A percentile compares a stretch with the other conserved stretches of the same genome.
Evolutionary conservation across 768 basidiomycete species (phyloP).

Genomic region (Sarcomyxa edulis): DNA sequence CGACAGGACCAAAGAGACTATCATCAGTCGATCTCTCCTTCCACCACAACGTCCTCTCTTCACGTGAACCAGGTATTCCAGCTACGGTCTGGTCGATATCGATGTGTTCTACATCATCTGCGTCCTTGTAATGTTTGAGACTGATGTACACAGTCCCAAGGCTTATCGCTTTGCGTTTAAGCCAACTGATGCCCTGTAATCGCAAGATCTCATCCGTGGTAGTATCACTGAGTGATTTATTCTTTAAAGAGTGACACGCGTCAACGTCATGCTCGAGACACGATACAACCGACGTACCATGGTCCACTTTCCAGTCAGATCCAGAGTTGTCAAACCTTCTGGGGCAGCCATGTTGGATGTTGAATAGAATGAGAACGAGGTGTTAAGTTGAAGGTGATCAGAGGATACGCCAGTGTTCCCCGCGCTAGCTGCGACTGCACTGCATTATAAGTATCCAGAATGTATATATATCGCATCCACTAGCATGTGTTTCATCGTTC

Average conservation of each 20-base stretch:
- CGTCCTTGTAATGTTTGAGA: slow-evolving; percentile 63
- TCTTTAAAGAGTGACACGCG: slow-evolving; percentile 32
- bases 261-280: background rate
- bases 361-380: too few relatives aligned
- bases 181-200: slow-evolving; percentile 72
- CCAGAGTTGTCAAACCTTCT: slow-evolving; percentile 47
- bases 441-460: too few relatives aligned
- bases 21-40: slow-evolving; percentile 47
- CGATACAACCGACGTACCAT: slow-evolving; percentile 42
- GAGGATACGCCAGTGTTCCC: too few relatives aligned
- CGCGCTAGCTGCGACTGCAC: too few relatives aligned
- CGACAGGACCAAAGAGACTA: slow-evolving; percentile 54
- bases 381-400: too few relatives aligned
- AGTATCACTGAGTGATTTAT: slow-evolving; percentile 59
- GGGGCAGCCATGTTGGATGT: slow-evolving; percentile 58
- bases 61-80: slow-evolving; percentile 51
- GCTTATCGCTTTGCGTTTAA: slow-evolving; percentile 58
- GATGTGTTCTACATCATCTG: slow-evolving; percentile 54
- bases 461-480: too few relatives aligned
- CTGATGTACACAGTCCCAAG: slow-evolving; percentile 51
- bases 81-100: slow-evolving; percentile 62
- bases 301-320: slow-evolving; percentile 56
- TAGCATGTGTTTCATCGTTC: too few relatives aligned
- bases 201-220: slow-evolving; percentile 60
- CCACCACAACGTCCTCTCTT: slow-evolving; percentile 57